These are phyloP conservation scores for Fusarium redolens DNA, from an alignment of 2,329 filamentous ascomycete species.

Conservation along the genomic window DNA sequence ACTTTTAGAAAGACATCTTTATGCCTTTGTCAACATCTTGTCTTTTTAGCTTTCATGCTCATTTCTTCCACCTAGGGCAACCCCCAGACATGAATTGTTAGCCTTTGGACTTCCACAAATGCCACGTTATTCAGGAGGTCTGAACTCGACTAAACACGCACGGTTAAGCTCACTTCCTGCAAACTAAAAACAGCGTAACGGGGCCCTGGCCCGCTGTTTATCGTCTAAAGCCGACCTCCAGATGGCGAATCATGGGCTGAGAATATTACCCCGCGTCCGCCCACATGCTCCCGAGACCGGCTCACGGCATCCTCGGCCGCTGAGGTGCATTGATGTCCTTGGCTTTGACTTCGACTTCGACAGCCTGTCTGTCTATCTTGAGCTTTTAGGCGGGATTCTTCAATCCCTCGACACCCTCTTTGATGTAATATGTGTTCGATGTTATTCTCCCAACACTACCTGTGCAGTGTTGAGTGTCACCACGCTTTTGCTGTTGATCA, in stretches of 20 bases:
- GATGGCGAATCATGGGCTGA: conserved; percentile 31
- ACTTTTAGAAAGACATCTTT: neutral
- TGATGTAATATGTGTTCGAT: neutral
- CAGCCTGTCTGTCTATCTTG: conserved; percentile 1
- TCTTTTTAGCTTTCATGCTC: neutral
- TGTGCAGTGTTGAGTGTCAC: neutral
- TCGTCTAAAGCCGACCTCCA: neutral
- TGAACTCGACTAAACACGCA: conserved; percentile 17
- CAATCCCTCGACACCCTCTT: conserved; percentile 24
- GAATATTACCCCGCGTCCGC: conserved; percentile 41
- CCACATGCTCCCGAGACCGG: conserved; percentile 45
- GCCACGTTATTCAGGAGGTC: conserved; percentile 28
- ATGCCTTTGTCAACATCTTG: neutral
- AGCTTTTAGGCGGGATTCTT: conserved; percentile 17
- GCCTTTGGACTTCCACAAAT: conserved; percentile 6
- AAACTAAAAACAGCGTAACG: conserved; percentile 1
- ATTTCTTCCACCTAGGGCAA: neutral
- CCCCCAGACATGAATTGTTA: neutral
- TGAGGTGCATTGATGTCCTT: conserved; percentile 35
- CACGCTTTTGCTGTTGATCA: conserved; percentile 13
- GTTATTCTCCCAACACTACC: conserved; percentile 2
- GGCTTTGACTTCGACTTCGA: conserved; percentile 15
- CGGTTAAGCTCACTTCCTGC: conserved; percentile 7
- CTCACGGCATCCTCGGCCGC: conserved; percentile 42
- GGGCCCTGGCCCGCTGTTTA: neutral